Conservation (phyloP, 1,284 basidiomycete genomes). For the Apiotrichum porosum region DNA sequence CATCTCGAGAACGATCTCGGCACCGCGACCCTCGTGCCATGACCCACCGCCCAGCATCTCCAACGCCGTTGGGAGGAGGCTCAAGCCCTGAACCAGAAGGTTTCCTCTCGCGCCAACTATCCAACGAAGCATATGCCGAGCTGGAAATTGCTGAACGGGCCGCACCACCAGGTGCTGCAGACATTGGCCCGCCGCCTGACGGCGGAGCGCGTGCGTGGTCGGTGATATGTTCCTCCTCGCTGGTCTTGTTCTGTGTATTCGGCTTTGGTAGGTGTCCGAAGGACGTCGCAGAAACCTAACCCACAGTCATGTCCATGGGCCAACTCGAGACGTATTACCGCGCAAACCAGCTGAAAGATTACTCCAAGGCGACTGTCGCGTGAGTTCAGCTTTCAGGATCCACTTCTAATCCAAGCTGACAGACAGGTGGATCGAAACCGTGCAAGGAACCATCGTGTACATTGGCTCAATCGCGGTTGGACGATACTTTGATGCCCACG, state of each 20-base stretch:
- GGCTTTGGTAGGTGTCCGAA: conserved; percentile 34
- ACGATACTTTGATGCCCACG: conserved; percentile 42
- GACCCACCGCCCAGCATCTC: no score
- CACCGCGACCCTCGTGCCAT: no score
- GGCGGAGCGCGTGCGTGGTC: conserved; percentile 40
- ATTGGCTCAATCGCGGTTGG: conserved; percentile 33
- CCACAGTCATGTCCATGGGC: conserved; percentile 38
- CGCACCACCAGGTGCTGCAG: background rate
- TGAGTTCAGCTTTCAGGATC: conserved; percentile 10
- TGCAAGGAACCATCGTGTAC: conserved; percentile 34
- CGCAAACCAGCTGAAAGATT: conserved; percentile 31
- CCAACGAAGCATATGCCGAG: background rate
- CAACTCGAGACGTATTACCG: conserved; percentile 41
- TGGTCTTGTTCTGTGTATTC: conserved; percentile 37
- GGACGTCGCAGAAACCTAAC: no score
- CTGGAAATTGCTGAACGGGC: background rate
- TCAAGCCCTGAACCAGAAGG: background rate
- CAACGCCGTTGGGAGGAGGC: no score
- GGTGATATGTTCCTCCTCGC: conserved; percentile 26
- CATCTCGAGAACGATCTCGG: no score
- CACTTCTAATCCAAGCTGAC: background rate
- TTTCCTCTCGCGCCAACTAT: background rate
- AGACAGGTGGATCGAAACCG: conserved; percentile 38
- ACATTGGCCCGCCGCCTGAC: conserved; percentile 39
- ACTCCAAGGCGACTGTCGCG: conserved; percentile 35